These are phyloP conservation scores for Imleria badia DNA, from an alignment of 768 basidiomycete species.

Conservation along the genomic window DNA sequence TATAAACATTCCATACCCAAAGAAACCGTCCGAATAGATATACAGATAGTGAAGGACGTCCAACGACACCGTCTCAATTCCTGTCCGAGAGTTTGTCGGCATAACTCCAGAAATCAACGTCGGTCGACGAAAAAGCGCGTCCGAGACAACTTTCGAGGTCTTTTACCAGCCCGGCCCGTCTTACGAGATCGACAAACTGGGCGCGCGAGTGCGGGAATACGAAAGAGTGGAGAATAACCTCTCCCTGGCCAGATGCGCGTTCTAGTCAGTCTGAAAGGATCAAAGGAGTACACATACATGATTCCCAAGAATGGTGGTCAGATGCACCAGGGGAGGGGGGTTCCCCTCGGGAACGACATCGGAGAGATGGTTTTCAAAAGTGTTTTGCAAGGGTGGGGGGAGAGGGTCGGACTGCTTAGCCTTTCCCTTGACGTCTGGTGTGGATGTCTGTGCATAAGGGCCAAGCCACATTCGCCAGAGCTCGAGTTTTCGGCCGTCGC, in stretches of 20 bases:
- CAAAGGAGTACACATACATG: slow-evolving; percentile 50
- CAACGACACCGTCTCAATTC: not conserved
- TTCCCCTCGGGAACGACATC: slow-evolving; percentile 9
- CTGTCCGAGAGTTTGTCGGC: slow-evolving; percentile 12
- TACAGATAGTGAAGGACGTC: too few relatives aligned
- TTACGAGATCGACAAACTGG: slow-evolving; percentile 57
- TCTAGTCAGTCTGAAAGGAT: slow-evolving; percentile 8
- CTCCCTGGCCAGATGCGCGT: slow-evolving; percentile 41
- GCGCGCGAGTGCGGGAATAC: slow-evolving; percentile 77
- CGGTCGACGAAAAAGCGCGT: slow-evolving; percentile 32
- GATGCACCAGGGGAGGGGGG: slow-evolving; percentile 38
- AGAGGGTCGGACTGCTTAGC: slow-evolving; percentile 42
- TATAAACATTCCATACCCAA: too few relatives aligned
- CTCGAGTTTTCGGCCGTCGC: slow-evolving; percentile 75
- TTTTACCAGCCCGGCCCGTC: slow-evolving; percentile 42
- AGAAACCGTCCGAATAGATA: too few relatives aligned
- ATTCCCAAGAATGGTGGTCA: slow-evolving; percentile 51
- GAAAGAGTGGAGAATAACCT: slow-evolving; percentile 55
- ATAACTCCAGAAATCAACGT: slow-evolving; percentile 74
- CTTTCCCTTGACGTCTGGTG: slow-evolving; percentile 33
- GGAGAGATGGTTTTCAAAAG: slow-evolving; percentile 10
- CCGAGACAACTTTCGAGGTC: slow-evolving; percentile 26
- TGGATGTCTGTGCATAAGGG: slow-evolving; percentile 26
- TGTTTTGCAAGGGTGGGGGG: slow-evolving; percentile 1
- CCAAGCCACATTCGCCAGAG: slow-evolving; percentile 74